These are phyloP conservation scores for Penicillium dipodomyicola DNA, from an alignment of 495 filamentous ascomycete genomes.

Conservation along the genomic window DNA sequence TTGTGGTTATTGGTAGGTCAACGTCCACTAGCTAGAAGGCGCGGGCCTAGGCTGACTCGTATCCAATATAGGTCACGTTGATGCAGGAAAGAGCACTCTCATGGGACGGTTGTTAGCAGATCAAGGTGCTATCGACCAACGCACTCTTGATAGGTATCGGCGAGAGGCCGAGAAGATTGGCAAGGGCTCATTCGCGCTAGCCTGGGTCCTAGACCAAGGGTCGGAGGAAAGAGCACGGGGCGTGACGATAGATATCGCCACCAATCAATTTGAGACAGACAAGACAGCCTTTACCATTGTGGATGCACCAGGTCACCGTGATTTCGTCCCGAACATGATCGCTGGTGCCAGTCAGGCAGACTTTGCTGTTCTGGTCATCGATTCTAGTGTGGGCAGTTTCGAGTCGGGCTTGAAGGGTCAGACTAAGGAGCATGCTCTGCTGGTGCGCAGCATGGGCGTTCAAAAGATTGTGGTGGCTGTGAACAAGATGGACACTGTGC, in stretches of 20 bases:
- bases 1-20: conserved; percentile 85
- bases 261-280: conserved; percentile 86
- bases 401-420: conserved; percentile 92
- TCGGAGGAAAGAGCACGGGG: conserved; percentile 82
- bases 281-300: conserved; percentile 87
- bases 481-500: conserved; percentile 88
- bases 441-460: conserved; percentile 90
- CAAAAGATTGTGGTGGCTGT: conserved; percentile 82
- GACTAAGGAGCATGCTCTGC: conserved; percentile 87
- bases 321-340: conserved; percentile 99
- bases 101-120: conserved; percentile 95
- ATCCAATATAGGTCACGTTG: conserved; percentile 71
- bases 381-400: conserved; percentile 82
- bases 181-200: conserved; percentile 91
- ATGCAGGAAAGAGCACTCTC: conserved; percentile 94
- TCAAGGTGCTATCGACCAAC: conserved; percentile 78
- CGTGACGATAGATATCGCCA: conserved; percentile 97
- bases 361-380: conserved; percentile 92
- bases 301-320: conserved; percentile 89
- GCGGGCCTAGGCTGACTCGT: conserved; percentile 13
- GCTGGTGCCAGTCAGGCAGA: conserved; percentile 94
- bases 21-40: neutral
- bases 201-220: conserved; percentile 93
- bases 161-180: conserved; percentile 88
- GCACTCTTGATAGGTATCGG: conserved; percentile 82